Percentiles rank a stretch among this genome's conserved stretches.
These are phyloP conservation scores for Cercospora sojina DNA, from an alignment of 2,329 filamentous ascomycete species.

Conservation along the genomic window DNA sequence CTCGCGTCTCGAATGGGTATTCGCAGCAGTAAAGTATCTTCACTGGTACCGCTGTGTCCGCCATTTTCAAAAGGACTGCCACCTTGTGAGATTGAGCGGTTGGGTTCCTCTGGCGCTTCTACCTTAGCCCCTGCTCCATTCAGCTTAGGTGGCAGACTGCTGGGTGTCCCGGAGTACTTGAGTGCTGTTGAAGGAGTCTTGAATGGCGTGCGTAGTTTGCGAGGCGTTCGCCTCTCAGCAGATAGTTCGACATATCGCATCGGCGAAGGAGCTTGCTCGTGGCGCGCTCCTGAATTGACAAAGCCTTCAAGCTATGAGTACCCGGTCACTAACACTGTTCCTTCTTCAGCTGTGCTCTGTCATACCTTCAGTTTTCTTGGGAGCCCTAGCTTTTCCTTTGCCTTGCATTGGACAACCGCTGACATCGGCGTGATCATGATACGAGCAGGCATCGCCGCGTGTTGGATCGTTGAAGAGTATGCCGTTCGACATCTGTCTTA, in stretches of 20 bases:
- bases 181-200: neutral
- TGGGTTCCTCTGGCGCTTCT: neutral
- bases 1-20: neutral
- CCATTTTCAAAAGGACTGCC: neutral
- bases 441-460: conserved; percentile 46
- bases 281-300: neutral
- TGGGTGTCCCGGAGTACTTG: neutral
- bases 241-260: conserved; percentile 21
- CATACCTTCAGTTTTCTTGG: conserved; percentile 19
- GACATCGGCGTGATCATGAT: conserved; percentile 51
- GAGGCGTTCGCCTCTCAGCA: conserved; percentile 28
- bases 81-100: neutral
- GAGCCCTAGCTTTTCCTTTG: conserved; percentile 22
- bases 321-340: conserved; percentile 6
- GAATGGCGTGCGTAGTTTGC: conserved; percentile 24
- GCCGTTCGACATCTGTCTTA: conserved; percentile 51
- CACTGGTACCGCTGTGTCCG: neutral
- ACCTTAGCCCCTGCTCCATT: conserved; percentile 6
- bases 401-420: conserved; percentile 22
- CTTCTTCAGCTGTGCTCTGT: neutral
- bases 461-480: conserved; percentile 56
- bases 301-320: conserved; percentile 28
- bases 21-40: conserved; percentile 4
- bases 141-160: neutral
- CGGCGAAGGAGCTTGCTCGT: neutral